Evolutionary conservation across 192 early-diverging fungal species (phyloP).

Genomic region (Podochytrium sp.): DNA sequence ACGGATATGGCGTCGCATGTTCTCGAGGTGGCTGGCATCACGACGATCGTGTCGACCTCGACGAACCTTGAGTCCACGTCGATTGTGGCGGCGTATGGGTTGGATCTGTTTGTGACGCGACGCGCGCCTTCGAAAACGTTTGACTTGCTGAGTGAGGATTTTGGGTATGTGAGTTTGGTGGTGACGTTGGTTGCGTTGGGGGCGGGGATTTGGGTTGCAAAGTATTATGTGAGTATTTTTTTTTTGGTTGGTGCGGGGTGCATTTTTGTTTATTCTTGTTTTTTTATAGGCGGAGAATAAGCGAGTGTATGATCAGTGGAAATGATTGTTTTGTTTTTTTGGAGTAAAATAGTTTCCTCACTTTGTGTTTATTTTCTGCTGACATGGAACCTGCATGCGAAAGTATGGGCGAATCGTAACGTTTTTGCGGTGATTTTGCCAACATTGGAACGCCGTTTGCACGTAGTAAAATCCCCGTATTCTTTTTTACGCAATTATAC

Average conservation of each 20-base stretch:
- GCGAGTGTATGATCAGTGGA: conserved; percentile 46
- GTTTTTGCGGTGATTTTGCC: no score
- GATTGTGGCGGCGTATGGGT: conserved; percentile 83
- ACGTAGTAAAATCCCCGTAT: no score
- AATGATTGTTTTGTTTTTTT: conserved; percentile 5
- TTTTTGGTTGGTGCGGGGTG: neutral
- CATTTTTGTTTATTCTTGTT: neutral
- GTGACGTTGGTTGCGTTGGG: conserved; percentile 80
- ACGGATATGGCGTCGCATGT: conserved; percentile 78
- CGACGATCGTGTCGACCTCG: conserved; percentile 71
- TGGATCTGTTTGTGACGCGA: conserved; percentile 88
- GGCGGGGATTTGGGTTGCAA: conserved; percentile 72
- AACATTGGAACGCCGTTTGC: no score
- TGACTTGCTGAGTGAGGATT: conserved; percentile 91
- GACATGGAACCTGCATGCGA: no score
- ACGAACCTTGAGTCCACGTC: conserved; percentile 93
- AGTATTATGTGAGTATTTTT: conserved; percentile 42
- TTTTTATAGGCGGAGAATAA: conserved; percentile 42
- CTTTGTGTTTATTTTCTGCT: neutral
- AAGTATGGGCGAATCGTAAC: no score
- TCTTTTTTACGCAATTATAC: no score
- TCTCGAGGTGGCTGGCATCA: conserved; percentile 68
- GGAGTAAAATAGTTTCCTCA: neutral
- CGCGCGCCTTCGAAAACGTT: conserved; percentile 87
- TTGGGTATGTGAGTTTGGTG: conserved; percentile 84